phyloP scores from a whole-genome alignment of 2,329 filamentous ascomycete genomes.

The Neoarthrinium moseri region DNA sequence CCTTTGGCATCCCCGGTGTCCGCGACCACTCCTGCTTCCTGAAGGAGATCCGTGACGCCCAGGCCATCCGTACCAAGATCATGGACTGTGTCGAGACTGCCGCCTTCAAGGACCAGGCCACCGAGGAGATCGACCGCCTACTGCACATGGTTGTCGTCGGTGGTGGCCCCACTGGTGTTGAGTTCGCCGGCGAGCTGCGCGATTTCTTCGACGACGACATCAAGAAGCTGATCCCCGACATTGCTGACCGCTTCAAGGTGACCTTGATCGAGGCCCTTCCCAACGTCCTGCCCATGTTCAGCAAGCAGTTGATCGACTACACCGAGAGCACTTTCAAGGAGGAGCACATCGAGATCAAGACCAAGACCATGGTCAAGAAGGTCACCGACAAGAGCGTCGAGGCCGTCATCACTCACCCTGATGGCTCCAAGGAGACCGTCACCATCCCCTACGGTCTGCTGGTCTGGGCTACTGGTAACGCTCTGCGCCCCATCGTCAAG shows the following conservation, averaged over 20 bases:
- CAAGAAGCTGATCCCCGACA: conserved; percentile 96
- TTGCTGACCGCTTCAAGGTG: conserved; percentile 92
- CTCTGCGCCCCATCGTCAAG: conserved; percentile 82
- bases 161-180: conserved; percentile 93
- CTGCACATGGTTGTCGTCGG: conserved; percentile 97
- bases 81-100: conserved; percentile 99
- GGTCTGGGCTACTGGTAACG: conserved; percentile 98
- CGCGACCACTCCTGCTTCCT: conserved; percentile 95
- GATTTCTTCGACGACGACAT: conserved; percentile 99
- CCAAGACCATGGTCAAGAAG: conserved; percentile 98
- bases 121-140: conserved; percentile 87
- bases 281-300: conserved; percentile 96
- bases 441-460: conserved; percentile 91
- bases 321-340: conserved; percentile 99
- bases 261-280: conserved; percentile 96
- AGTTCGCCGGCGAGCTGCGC: conserved; percentile 96
- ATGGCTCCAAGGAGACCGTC: conserved; percentile 80
- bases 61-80: conserved; percentile 95
- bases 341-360: conserved; percentile 95
- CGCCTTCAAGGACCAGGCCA: conserved; percentile 92
- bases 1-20: conserved; percentile 95
- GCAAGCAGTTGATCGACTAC: conserved; percentile 98
- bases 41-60: conserved; percentile 96
- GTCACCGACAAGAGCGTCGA: conserved; percentile 92
- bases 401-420: conserved; percentile 77